phyloP scores from a whole-genome alignment of 192 early-diverging fungal species.

The Kappamyces sp. region DNA sequence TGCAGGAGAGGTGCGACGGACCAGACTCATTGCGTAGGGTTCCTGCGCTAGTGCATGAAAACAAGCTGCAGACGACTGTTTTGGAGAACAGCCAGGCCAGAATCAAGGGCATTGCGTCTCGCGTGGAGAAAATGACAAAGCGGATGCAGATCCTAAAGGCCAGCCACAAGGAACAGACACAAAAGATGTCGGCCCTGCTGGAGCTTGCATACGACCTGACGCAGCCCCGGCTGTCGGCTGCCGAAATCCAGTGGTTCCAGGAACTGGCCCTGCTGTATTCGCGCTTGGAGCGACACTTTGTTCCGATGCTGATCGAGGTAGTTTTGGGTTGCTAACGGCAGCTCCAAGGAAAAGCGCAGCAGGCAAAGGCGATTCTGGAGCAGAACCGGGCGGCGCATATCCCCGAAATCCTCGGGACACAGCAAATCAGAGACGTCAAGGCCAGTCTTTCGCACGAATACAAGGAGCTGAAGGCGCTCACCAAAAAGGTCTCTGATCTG shows the following conservation, averaged over 20 bases:
- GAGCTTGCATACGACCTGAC: conserved; percentile 11
- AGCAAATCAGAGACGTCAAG: conserved; percentile 9
- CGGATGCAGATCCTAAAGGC: too few relatives aligned
- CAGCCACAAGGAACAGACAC: too few relatives aligned
- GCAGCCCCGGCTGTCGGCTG: conserved; percentile 6
- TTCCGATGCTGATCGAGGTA: conserved; percentile 8
- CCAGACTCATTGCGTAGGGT: too few relatives aligned
- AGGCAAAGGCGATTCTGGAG: conserved; percentile 1
- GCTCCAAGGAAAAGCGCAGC: conserved; percentile 1
- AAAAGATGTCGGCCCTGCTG: conserved; percentile 5
- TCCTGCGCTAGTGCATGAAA: too few relatives aligned
- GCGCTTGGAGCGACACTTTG: background rate
- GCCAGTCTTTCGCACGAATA: conserved; percentile 14
- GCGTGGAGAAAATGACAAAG: too few relatives aligned
- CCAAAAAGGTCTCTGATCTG: too few relatives aligned
- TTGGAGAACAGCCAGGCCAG: too few relatives aligned
- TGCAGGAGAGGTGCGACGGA: conserved; percentile 12
- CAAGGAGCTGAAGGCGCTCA: conserved; percentile 4
- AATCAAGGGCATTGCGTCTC: too few relatives aligned
- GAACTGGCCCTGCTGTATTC: background rate
- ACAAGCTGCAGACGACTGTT: too few relatives aligned
- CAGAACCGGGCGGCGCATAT: background rate
- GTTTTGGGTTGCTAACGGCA: background rate
- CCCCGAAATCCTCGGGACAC: conserved; percentile 11
- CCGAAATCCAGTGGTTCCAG: conserved; percentile 9